These are phyloP conservation scores for Panus rudis DNA, from an alignment of 768 basidiomycete genomes.

Conservation along the genomic window DNA sequence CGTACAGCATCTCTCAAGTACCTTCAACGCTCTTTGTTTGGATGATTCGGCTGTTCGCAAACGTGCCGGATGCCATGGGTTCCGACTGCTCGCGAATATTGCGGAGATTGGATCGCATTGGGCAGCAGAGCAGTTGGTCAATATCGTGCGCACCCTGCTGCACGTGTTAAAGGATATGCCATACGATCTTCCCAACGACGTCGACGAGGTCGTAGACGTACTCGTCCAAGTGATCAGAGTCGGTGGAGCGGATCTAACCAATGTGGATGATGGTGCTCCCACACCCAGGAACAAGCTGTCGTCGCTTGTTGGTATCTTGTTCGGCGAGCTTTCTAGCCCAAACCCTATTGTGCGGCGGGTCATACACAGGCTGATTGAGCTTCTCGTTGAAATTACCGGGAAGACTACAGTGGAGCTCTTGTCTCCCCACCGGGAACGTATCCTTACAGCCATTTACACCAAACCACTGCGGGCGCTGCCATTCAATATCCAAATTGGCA, in stretches of 20 bases:
- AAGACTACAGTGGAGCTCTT: slow-evolving; percentile 75
- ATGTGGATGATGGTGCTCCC: slow-evolving; percentile 13
- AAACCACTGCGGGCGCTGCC: slow-evolving; percentile 94
- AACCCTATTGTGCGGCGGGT: slow-evolving; percentile 81
- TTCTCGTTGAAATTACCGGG: slow-evolving; percentile 68
- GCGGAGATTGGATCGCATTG: slow-evolving; percentile 69
- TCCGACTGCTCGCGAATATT: slow-evolving; percentile 70
- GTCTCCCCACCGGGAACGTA: slow-evolving; percentile 76
- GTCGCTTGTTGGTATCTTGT: slow-evolving; percentile 75
- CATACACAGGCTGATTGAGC: slow-evolving; percentile 71
- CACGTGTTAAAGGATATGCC: slow-evolving; percentile 95
- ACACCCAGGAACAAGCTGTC: slow-evolving; percentile 40
- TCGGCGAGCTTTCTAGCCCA: slow-evolving; percentile 82
- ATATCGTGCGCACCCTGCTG: slow-evolving; percentile 83
- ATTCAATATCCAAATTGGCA: slow-evolving; percentile 92
- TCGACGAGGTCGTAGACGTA: slow-evolving; percentile 73
- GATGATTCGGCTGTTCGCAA: slow-evolving; percentile 90
- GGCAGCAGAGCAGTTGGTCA: slow-evolving; percentile 82
- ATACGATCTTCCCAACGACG: slow-evolving; percentile 76
- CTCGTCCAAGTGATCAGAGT: slow-evolving; percentile 60
- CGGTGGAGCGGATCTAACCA: slow-evolving; percentile 38
- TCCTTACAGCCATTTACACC: slow-evolving; percentile 87
- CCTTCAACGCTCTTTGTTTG: slow-evolving; percentile 80
- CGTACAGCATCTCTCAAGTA: slow-evolving; percentile 74
- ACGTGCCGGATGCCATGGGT: slow-evolving; percentile 82